Base-by-base conservation (phyloP, 148 eudicot species). In the Mesembryanthemum crystallinum region DNA sequence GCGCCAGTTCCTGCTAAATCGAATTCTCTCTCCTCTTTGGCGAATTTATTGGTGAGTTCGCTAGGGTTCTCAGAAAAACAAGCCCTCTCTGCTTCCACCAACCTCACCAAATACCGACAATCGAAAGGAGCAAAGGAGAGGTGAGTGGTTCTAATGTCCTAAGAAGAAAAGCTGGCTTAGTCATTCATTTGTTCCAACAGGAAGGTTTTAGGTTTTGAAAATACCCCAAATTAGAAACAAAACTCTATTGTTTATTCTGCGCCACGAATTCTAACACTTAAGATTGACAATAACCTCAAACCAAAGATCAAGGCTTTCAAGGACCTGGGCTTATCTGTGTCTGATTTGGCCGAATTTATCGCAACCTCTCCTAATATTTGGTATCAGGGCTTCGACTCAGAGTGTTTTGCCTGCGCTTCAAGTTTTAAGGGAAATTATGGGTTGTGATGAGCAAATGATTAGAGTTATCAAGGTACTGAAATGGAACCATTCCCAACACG, bases 51-150 rank as follows among this genome's bases (percentile, higher is more conserved):
- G 60, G 57, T 78, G 12, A 67, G 76, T 8, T 77, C 69, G n/a
- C 74, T 83, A 12, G 82, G 82, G 17, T 80, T 86, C 71, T 54
- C 86, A 8, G 25, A 30, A 71, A 66, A 86, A 8, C 73, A 76
- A 61, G 80, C 88, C 17, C 20, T 80, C 54, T 66, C 82, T 7
- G 37, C 72, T 7, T 39, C 78, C 10, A 2, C 39, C 33, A 71
- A 71, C 27, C 39, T 71, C 52, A 17, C 61, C 14, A 32, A 9
- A 13, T 25, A 8, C 17, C 58, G 27, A 1, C 39, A 0, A 27
- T 1, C 1, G 47, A 37, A 12, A n/a, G n/a, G 27, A 23, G 10
- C 14, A 25, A 52, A 37, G 33, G n/a, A n/a, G 77, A 70, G 60
- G 62, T 81, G 8, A 69, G 52, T 15, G 33, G 5, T 33, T 39